Base-by-base conservation (phyloP, 1,284 basidiomycete genomes). In the Microstroma glucosiphilum region DNA sequence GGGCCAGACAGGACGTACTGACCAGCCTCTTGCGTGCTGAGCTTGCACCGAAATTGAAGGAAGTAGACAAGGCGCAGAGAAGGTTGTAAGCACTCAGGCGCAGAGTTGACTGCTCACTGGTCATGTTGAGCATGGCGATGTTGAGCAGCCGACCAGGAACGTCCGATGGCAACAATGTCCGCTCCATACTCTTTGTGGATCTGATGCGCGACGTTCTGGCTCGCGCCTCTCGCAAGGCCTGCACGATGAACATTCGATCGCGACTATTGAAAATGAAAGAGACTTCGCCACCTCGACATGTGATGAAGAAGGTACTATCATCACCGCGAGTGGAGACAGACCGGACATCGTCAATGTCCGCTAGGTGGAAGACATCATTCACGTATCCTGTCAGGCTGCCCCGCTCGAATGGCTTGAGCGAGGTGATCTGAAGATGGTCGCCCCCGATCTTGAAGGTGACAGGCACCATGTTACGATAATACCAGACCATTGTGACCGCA, bases 121-220 rank as follows among this genome's bases (percentile, higher is more conserved):
- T 75, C 58, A 72, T 70, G 62, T 76, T 76, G 71, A 75, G 70
- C 73, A 76, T 70, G 15, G 74, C 74, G 71, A 76, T 76, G 63
- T 76, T 76, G 60, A 76, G 69, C 63, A 76, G 60, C 25, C 73
- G 75, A 40, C 74, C 74, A 9, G 74, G 74, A 19, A 76, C 74
- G 40, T 75, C 74, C 55, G 69, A 71, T 11, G 74, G 74, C 40
- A 72, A 66, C 41, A 75, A 49, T 13, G 67, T 68, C 3, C 74
- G 69, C 21, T 76, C 72, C 17, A 67, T 60, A 3, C 69, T 53
- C 23, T 65, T 69, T 58, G 63, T 70, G 4, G 61, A 30, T 2
- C 69, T 60, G 68, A 69, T 71, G 56, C 69, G 67, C 46, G 69
- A 69, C 6, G 73, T 69, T 1, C 71, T 59, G 7, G 74, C 74